These are phyloP conservation scores for Monosporascus sp. DNA, from an alignment of 2,329 filamentous ascomycete species.

Conservation along the genomic window DNA sequence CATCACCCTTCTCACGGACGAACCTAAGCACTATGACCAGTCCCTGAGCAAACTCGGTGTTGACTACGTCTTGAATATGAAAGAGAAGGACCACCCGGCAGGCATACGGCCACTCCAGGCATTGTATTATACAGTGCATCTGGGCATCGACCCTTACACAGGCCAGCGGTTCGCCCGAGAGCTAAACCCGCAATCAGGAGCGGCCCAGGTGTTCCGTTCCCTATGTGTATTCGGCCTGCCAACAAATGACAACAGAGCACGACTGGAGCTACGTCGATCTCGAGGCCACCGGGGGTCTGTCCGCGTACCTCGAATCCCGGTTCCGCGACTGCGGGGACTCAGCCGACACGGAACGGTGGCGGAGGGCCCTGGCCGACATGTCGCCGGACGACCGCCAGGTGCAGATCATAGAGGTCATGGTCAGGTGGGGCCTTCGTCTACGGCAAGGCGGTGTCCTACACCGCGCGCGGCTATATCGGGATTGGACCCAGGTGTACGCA, in stretches of 20 bases:
- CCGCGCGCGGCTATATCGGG: not conserved
- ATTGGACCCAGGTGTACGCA: not conserved
- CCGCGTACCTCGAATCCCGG: not conserved
- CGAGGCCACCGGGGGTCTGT: not conserved
- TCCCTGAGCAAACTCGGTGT: not conserved
- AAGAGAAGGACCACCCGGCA: not conserved
- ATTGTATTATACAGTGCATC: not conserved
- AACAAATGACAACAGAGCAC: not conserved
- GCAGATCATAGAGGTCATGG: not conserved
- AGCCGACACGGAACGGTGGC: not conserved
- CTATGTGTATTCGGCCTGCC: not conserved
- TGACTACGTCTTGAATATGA: not conserved
- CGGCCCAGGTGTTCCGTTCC: no score
- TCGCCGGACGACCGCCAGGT: not conserved
- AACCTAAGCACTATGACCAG: rapidly evolving
- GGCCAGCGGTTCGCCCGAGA: not conserved
- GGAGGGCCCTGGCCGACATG: not conserved
- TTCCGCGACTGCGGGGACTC: not conserved
- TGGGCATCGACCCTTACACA: not conserved
- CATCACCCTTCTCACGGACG: no score
- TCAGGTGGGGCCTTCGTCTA: not conserved
- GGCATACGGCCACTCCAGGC: not conserved
- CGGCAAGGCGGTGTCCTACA: not conserved
- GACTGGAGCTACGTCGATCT: not conserved
- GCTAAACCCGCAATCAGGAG: no score